phyloP scores from a whole-genome alignment of 495 filamentous ascomycete species.

The Rostrohypoxylon terebratum region DNA sequence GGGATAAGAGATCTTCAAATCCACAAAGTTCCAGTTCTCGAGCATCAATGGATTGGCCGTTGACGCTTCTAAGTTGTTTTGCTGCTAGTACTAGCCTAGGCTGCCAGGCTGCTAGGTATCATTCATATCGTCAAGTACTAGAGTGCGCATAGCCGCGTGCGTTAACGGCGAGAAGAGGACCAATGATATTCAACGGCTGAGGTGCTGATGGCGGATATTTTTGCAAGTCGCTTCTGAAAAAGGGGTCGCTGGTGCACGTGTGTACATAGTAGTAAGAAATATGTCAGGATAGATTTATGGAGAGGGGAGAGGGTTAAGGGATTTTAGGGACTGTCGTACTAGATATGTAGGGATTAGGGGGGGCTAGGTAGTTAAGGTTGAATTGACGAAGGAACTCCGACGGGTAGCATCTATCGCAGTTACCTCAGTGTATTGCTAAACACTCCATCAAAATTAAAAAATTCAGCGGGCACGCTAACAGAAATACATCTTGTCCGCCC shows the following conservation, averaged over 20 bases:
- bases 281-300: constrained; percentile 3
- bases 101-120: too few relatives aligned
- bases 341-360: neutral
- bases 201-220: constrained; percentile 26
- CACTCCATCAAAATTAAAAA: neutral
- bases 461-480: neutral
- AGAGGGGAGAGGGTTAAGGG: neutral
- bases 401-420: neutral
- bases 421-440: neutral
- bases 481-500: neutral
- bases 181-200: constrained; percentile 14
- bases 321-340: neutral
- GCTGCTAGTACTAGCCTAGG: too few relatives aligned
- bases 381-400: constrained; percentile 25
- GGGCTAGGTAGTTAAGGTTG: neutral
- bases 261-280: too few relatives aligned
- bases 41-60: constrained; percentile 8
- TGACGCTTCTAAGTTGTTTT: constrained; percentile 24
- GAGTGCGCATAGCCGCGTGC: constrained; percentile 1
- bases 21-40: constrained; percentile 19
- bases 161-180: neutral
- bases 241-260: constrained; percentile 20
- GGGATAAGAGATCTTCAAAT: constrained; percentile 29
- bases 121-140: constrained; percentile 16
- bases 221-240: neutral